Conservation (phyloP, 805 yeast genomes). For the Candida tibetensis region DNA sequence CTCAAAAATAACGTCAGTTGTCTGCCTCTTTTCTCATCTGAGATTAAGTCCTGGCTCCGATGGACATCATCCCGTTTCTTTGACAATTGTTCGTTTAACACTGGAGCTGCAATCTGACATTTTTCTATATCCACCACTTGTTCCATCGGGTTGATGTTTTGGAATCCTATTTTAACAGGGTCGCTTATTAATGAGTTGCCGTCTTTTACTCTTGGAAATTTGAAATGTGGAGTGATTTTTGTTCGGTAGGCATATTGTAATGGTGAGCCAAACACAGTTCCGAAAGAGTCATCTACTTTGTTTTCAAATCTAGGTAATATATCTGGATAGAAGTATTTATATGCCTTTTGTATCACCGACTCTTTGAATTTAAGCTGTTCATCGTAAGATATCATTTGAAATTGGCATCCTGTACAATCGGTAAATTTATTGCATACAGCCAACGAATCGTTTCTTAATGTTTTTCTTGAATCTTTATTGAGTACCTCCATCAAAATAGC, state of each 20-base stretch:
- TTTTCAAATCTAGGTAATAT: constrained; percentile 9
- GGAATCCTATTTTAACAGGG: constrained; percentile 29
- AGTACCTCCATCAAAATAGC: constrained; percentile 20
- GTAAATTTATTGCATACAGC: constrained; percentile 35
- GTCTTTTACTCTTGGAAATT: constrained; percentile 12
- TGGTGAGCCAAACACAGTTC: constrained; percentile 33
- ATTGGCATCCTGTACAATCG: constrained; percentile 41
- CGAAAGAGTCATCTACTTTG: constrained; percentile 15
- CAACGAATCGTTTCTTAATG: constrained; percentile 23
- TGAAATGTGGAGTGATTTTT: constrained; percentile 41
- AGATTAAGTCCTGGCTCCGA: constrained; percentile 6
- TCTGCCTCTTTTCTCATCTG: constrained; percentile 7
- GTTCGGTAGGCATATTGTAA: constrained; percentile 38
- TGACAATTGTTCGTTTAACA: constrained; percentile 27
- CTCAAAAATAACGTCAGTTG: constrained; percentile 27
- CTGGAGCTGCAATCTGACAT: constrained; percentile 36
- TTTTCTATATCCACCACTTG: constrained; percentile 30
- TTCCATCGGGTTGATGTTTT: constrained; percentile 21
- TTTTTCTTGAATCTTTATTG: constrained; percentile 6
- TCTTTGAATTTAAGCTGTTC: constrained; percentile 36
- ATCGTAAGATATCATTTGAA: constrained; percentile 39
- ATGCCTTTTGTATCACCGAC: constrained; percentile 32
- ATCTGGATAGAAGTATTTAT: constrained; percentile 30
- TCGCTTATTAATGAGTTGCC: neutral
- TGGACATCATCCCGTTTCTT: constrained; percentile 12